These are phyloP conservation scores for Inga leiocalycina DNA, from an alignment of 306 rosid genomes.

Conservation along the genomic window DNA sequence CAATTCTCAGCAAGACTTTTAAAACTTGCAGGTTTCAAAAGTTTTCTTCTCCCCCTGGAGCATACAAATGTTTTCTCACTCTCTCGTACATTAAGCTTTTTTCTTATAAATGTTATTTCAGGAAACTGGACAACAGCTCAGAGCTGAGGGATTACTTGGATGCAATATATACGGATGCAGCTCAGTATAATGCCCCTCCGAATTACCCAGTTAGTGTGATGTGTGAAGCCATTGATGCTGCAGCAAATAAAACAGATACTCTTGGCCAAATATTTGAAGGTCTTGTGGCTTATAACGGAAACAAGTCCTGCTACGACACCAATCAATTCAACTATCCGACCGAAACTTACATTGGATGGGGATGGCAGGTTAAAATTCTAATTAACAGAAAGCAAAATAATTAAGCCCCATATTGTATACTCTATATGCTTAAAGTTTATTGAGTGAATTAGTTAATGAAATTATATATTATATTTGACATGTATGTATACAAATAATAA, in stretches of 20 bases:
- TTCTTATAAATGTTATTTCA: neutral
- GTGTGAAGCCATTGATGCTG: slow-evolving; percentile 43
- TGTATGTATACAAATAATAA: neutral
- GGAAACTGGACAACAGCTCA: slow-evolving; percentile 22
- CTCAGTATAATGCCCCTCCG: slow-evolving; percentile 43
- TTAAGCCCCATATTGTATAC: neutral
- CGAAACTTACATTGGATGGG: slow-evolving; percentile 39
- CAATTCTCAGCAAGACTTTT: slow-evolving; percentile 48
- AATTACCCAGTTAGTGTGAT: slow-evolving; percentile 27
- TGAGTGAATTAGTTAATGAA: neutral
- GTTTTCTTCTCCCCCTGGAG: neutral
- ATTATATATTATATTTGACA: neutral
- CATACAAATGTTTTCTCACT: neutral
- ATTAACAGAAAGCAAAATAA: neutral
- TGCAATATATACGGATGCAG: neutral
- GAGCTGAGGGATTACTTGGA: slow-evolving; percentile 41
- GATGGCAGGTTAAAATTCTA: slow-evolving; percentile 41
- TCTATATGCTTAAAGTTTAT: no score
- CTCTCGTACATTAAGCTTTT: neutral
- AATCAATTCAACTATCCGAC: slow-evolving; percentile 9
- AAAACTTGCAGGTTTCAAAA: slow-evolving; percentile 49
- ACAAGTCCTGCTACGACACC: slow-evolving; percentile 35
- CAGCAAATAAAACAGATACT: slow-evolving; percentile 37
- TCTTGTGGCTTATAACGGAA: slow-evolving; percentile 14
- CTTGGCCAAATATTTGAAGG: slow-evolving; percentile 43